Evolutionary conservation across 495 filamentous ascomycete species (phyloP).

Genomic region (Xylaria nigripes): DNA sequence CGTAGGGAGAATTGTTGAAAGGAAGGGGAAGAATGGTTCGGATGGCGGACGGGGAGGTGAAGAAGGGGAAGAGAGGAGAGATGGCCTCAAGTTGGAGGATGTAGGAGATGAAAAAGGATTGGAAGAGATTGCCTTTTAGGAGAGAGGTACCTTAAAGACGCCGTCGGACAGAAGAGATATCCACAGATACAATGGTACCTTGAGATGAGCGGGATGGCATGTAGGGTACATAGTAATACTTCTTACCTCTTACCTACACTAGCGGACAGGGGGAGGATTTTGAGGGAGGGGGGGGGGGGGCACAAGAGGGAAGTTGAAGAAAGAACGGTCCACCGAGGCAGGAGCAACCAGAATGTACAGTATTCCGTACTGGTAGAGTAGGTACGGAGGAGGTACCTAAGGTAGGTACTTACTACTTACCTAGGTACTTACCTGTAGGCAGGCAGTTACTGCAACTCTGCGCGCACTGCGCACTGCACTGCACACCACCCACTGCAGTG

Average conservation of each 20-base stretch:
- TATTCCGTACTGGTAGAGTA: too few relatives aligned
- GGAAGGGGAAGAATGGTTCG: constrained; percentile 47
- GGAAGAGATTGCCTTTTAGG: constrained; percentile 39
- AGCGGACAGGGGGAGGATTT: neutral
- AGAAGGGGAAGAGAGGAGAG: constrained; percentile 46
- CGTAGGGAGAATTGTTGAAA: constrained; percentile 25
- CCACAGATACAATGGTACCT: constrained; percentile 17
- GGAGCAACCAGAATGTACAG: too few relatives aligned
- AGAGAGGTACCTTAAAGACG: constrained; percentile 45
- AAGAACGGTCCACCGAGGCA: neutral
- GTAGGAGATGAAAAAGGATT: constrained; percentile 47
- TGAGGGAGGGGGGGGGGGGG: too few relatives aligned
- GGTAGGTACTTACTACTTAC: too few relatives aligned
- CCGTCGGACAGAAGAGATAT: constrained; percentile 14
- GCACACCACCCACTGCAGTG: constrained; percentile 17
- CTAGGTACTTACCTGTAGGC: too few relatives aligned
- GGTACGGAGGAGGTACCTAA: too few relatives aligned
- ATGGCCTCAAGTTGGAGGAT: constrained; percentile 49
- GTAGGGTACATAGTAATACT: neutral
- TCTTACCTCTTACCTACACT: neutral
- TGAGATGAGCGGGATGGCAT: neutral
- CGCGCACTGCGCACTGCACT: constrained; percentile 6
- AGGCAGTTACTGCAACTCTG: neutral
- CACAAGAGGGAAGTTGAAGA: too few relatives aligned
- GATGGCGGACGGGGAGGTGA: constrained; percentile 38